A percentile compares a stretch with the other conserved stretches of the same genome.
phyloP scores from a whole-genome alignment of 164 flowering plant species.

The Vitis riparia region DNA sequence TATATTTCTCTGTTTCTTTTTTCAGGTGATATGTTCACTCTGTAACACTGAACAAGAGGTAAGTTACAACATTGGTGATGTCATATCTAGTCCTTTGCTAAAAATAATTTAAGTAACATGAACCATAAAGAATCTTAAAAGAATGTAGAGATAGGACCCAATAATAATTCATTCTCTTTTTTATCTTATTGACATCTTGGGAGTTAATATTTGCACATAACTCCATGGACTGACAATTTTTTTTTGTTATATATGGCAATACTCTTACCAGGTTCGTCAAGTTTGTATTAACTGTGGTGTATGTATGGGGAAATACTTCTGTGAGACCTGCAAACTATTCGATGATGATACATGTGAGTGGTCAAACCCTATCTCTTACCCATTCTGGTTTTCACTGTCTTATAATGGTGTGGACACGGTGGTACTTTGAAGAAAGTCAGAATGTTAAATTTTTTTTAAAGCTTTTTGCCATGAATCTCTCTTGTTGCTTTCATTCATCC shows the following conservation, averaged over 20 bases:
- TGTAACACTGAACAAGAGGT: constrained; percentile 93
- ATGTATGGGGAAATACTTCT: constrained; percentile 86
- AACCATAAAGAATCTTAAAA: too few species aligned
- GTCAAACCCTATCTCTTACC: neutral
- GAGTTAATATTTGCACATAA: neutral
- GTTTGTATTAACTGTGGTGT: constrained; percentile 83
- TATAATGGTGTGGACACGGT: neutral
- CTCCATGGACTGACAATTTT: neutral
- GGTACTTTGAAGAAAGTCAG: too few species aligned
- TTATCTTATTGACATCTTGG: neutral
- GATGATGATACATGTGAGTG: constrained; percentile 96
- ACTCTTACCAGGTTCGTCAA: constrained; percentile 60
- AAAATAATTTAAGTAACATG: too few species aligned
- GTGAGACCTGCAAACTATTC: constrained; percentile 75
- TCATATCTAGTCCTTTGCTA: neutral
- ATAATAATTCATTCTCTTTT: too few species aligned
- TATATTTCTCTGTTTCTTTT: constrained; percentile 3
- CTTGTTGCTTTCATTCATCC: neutral
- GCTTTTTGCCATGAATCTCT: neutral
- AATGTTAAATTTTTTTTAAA: neutral
- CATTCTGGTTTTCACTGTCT: neutral
- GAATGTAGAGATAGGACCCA: too few species aligned
- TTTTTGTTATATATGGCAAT: neutral
- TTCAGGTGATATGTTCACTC: constrained; percentile 83
- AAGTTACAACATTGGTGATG: constrained; percentile 12